Evolutionary conservation across 768 basidiomycete species (phyloP).

Genomic region (Lactarius vividus): DNA sequence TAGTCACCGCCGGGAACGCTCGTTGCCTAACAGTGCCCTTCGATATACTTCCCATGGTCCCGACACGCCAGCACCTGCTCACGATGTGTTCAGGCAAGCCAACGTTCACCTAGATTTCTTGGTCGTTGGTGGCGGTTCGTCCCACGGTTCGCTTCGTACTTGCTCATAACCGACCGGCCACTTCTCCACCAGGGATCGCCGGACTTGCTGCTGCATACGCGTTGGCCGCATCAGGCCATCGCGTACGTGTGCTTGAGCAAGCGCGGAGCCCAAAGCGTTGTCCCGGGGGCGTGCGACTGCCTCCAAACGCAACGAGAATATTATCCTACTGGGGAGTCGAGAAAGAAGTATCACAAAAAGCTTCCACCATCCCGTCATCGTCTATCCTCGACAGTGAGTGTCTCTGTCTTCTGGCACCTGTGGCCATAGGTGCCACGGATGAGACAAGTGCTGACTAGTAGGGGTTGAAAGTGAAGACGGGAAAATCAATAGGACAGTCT

Average conservation of each 20-base stretch:
- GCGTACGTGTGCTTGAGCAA: constrained; percentile 25
- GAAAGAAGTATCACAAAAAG: constrained; percentile 20
- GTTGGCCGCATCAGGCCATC: constrained; percentile 25
- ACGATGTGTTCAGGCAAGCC: constrained; percentile 13
- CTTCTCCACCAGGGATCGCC: constrained; percentile 19
- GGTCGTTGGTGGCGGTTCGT: constrained; percentile 27
- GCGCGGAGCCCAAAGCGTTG: background rate
- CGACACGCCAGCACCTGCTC: background rate
- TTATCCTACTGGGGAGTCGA: constrained; percentile 26
- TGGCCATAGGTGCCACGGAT: too few species aligned
- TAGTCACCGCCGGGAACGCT: background rate
- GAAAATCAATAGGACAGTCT: constrained; percentile 16
- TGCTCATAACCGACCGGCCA: background rate
- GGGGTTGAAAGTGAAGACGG: constrained; percentile 24
- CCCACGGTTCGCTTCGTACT: background rate
- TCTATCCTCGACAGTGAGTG: constrained; percentile 24
- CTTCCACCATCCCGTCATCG: constrained; percentile 6
- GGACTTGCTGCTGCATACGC: constrained; percentile 27
- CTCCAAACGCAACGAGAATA: constrained; percentile 25
- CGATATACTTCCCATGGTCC: background rate
- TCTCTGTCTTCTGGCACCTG: background rate
- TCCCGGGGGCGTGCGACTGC: constrained; percentile 24
- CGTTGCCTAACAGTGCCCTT: background rate
- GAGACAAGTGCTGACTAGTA: background rate
- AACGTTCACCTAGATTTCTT: constrained; percentile 22